Evolutionary conservation across 1,139 yeast species (phyloP), one percentile per base, ranked within the genome.

Genomic region (Hanseniaspora uvarum): DNA sequence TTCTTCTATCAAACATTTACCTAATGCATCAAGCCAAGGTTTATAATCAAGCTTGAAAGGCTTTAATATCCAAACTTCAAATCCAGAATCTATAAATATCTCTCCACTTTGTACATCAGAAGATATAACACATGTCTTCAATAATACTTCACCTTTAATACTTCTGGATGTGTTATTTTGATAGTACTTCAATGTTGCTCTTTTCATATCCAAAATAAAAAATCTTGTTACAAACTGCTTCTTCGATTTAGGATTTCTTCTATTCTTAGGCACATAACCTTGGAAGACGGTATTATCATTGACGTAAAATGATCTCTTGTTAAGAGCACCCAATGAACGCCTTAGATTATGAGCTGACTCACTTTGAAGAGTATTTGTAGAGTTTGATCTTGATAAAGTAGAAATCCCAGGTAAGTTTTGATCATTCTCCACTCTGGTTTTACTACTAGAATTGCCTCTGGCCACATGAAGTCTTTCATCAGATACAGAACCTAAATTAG

Each of bases 51-150:
- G 68, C 55, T 76, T 79, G 45, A 76, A 70, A 0, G 96, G 86
- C 61, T 84, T 85, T 59, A 92, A 72, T 50, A 80, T 81, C 98
- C 98, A 92, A 16, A 86, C 81, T 65, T 92, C 98, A 81, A 92
- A 83, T 2, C 98, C 98, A 0, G 96, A 87, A 66, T 92, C 97
- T 58, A 92, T 77, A 53, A 84, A 82, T 49, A 92, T 80, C 61
- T 85, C 85, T 52, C 79, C 71, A 28, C 79, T 78, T 54, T 77
- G 77, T 31, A 80, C 74, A 61, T 83, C 82, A 1, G 95, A 96
- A 56, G 94, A 80, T 3, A 92, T 80, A 26, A 85, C 86, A 10
- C 95, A 81, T 48, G 84, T 76, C 53, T 78, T 80, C 47, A 92
- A 80, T 21, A 94, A 94, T 87, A 92, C 88, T 62, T 87, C 92